Evolutionary conservation across 805 yeast species (phyloP), one percentile per base, ranked within the genome.

Genomic region (Zygoascus bituminiphila): DNA sequence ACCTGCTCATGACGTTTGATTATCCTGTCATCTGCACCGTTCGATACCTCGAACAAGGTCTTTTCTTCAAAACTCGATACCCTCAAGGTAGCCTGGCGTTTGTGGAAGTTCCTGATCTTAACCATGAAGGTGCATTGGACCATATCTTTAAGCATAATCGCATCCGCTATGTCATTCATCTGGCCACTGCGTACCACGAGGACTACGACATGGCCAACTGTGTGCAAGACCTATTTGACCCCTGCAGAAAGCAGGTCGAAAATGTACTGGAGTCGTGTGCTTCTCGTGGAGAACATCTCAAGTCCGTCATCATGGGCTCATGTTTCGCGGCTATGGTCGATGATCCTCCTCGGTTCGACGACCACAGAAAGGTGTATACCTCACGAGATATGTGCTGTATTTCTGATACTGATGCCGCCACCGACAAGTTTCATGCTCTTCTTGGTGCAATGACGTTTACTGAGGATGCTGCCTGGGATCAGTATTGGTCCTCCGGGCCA

Each of bases 401-500:
- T 24, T 69, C 77, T 14, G 72, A 75, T 71, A 77, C 75, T 45
- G 71, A 71, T 49, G 70, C 71, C 46, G 56, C 62, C 5, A 57
- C 62, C 37, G 70, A 73, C 54, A 63, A 70, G 2, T 54, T 59
- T 17, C 50, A 51, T 40, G 83, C 80, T 2, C 79, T 79, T 61
- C 55, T 72, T 48, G 85, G 77, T 3, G 77, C 84, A n/a, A 79
- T 79, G 62, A 77, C 74, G 36, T 72, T 74, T 51, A 83, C 84
- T 15, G 87, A 82, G 58, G 62, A 65, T 44, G 72, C 77, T 1
- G 84, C 83, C 2, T 79, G 87, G 82, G 72, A 76, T 17, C 31
- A 29, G 19, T 51, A 49, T 35, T 17, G 35, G 7, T 50, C 51
- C 42, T 39, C 36, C 23, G 12, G 33, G 2, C 48, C 53, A 20